Conservation (phyloP, 2,329 filamentous ascomycete species). For the Aspergillus chevalieri region DNA sequence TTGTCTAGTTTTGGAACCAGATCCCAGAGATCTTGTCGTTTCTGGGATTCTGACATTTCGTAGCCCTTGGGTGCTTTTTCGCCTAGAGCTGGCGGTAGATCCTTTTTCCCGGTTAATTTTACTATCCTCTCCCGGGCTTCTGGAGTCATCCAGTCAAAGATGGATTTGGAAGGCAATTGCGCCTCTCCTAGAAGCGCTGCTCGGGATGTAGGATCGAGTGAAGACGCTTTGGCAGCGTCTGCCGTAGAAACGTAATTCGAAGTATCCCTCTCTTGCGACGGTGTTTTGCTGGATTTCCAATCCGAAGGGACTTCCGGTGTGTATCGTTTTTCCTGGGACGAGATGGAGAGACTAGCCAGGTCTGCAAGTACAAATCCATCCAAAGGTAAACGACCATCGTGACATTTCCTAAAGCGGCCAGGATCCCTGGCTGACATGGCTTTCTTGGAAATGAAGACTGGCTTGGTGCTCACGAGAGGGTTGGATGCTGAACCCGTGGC, state of each 20-base stretch:
- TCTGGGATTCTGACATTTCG: slow-evolving; percentile 58
- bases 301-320: slow-evolving; percentile 44
- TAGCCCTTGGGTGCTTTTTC: slow-evolving; percentile 64
- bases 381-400: slow-evolving; percentile 74
- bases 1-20: slow-evolving; percentile 61
- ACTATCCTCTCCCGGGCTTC: slow-evolving; percentile 71
- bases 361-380: slow-evolving; percentile 71
- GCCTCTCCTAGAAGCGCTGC: slow-evolving; percentile 76
- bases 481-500: slow-evolving; percentile 50
- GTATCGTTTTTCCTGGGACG: slow-evolving; percentile 40
- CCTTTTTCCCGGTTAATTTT: slow-evolving; percentile 64
- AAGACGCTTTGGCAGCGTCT: slow-evolving; percentile 71
- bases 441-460: slow-evolving; percentile 71
- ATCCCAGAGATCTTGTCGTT: slow-evolving; percentile 52
- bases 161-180: slow-evolving; percentile 79
- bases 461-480: slow-evolving; percentile 58
- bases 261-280: slow-evolving; percentile 27
- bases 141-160: slow-evolving; percentile 86
- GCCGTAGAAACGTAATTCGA: slow-evolving; percentile 59
- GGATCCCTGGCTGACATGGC: slow-evolving; percentile 35
- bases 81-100: slow-evolving; percentile 71
- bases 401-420: slow-evolving; percentile 61
- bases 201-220: slow-evolving; percentile 67
- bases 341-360: slow-evolving; percentile 43
- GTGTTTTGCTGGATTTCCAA: slow-evolving; percentile 62